Base-by-base conservation (phyloP, 176 grass and related monocot genomes). In the Puya raimondii region DNA sequence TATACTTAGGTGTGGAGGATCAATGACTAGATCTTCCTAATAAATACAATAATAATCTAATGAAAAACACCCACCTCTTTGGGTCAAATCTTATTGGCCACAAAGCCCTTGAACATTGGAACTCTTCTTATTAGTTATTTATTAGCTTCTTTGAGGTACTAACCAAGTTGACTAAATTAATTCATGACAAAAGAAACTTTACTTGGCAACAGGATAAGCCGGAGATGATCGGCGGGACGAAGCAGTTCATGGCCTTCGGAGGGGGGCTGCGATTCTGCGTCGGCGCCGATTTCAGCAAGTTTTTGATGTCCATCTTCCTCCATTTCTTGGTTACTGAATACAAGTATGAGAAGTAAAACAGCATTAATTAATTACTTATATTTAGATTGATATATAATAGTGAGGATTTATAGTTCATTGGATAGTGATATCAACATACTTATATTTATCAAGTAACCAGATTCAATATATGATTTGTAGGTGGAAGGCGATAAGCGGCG, bases 241-340 rank as follows among this genome's bases (percentile, higher is more conserved):
- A 85, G 73, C 76, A 88, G 59, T 96, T 91, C 71, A 83, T 96
- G 87, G 91, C 87, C 22, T 88, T 91, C 51, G 87, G 87, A 54
- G 91, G 79, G 15, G 87, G 87, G n/a, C 51, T 88, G 29, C 54
- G 87, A 13, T 91, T 88, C 80, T 96, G 91, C 12, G 84, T 96
- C 1, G 91, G 91, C 64, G 76, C 91, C 0, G 79, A 91, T 59
- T 79, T 96, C 73, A 91, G 75, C 74, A 81, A 77, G 71, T 53
- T 85, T 49, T 76, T 91, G 73, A 96, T 96, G 91, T 70, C 87
- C 54, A 81, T 83, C 65, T 96, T 96, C 82, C 87, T 91, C 11
- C 87, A 96, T 79, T 67, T 22, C 29, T 83, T 96, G 54, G 79
- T 96, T 25, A 96, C 87, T 48, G 85, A 91, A 79, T 85, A 96